Evolutionary conservation across 352 stramenopile species (phyloP).

Genomic region (Elongisporangium senticosum): DNA sequence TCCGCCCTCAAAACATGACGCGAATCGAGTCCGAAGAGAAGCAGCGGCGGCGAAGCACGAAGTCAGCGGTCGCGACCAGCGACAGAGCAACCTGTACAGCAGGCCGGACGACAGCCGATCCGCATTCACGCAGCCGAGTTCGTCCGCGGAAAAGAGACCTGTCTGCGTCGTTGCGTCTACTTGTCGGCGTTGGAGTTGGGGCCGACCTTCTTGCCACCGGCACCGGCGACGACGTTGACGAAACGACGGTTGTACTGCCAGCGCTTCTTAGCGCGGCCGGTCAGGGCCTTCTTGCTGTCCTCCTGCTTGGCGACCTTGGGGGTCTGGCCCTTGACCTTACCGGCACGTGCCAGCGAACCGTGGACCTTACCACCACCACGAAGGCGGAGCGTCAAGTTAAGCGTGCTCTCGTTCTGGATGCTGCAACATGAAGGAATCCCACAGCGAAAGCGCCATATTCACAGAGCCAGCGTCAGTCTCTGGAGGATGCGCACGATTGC

Average conservation of each 20-base stretch:
- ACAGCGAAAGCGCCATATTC: conserved; percentile 9
- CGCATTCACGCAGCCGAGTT: not conserved
- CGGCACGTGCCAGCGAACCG: conserved; percentile 99
- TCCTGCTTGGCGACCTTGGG: conserved; percentile 99
- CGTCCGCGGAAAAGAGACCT: conserved; percentile 5
- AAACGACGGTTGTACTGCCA: conserved; percentile 99
- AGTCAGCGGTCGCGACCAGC: conserved; percentile 8
- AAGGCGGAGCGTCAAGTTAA: conserved; percentile 95
- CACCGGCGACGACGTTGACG: conserved; percentile 97
- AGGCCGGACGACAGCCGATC: not conserved
- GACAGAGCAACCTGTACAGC: conserved; percentile 1
- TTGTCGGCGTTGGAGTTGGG: conserved; percentile 99
- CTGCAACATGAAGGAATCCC: conserved; percentile 18
- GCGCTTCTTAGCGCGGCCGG: conserved; percentile 98
- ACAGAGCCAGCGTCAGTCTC: conserved; percentile 19
- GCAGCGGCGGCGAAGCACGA: conserved; percentile 8
- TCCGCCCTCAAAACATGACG: conserved; percentile 1
- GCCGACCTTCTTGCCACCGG: conserved; percentile 96
- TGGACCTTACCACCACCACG: conserved; percentile 97
- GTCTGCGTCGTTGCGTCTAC: conserved; percentile 19
- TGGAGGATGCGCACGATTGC: not conserved
- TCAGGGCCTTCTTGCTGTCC: conserved; percentile 97
- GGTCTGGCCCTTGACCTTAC: conserved; percentile 99
- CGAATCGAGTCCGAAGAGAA: not conserved
- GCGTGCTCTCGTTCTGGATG: conserved; percentile 96